phyloP scores from a whole-genome alignment of 257 asterid genomes.

The Lavandula angustifolia region DNA sequence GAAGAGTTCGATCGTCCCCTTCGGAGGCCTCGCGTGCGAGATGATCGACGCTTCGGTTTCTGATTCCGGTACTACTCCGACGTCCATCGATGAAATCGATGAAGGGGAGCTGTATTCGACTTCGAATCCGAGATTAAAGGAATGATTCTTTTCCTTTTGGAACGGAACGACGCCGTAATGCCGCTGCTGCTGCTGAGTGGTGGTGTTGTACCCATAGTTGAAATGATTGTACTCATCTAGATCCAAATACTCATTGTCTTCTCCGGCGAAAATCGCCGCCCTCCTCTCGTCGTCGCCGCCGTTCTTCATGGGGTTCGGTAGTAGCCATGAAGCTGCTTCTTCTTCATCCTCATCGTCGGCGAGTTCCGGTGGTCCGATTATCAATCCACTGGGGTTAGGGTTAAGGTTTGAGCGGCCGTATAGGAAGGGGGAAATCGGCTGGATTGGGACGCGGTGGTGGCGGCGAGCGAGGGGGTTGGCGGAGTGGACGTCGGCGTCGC shows the following conservation, averaged over 20 bases:
- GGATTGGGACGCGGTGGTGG: constrained; percentile 77
- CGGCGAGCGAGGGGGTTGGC: constrained; percentile 86
- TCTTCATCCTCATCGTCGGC: constrained; percentile 49
- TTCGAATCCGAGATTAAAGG: constrained; percentile 7
- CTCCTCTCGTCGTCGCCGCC: constrained; percentile 22
- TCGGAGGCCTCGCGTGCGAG: constrained; percentile 48
- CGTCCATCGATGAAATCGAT: constrained; percentile 51
- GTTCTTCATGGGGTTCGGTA: constrained; percentile 50
- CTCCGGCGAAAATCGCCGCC: constrained; percentile 41
- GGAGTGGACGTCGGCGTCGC: constrained; percentile 78
- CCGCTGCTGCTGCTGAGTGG: constrained; percentile 24
- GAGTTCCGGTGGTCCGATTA: neutral
- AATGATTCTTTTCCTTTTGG: constrained; percentile 24
- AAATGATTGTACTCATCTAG: constrained; percentile 53
- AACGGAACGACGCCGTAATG: constrained; percentile 39
- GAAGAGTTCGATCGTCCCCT: constrained; percentile 71
- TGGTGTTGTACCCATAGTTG: constrained; percentile 28
- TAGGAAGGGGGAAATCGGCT: constrained; percentile 29
- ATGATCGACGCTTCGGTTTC: constrained; percentile 29
- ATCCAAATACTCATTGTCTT: constrained; percentile 61
- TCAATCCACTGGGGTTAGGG: no score
- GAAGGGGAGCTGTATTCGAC: constrained; percentile 38
- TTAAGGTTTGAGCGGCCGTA: no score
- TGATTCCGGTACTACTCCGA: constrained; percentile 65
- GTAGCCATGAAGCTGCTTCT: constrained; percentile 75